Percentiles rank a stretch among this genome's conserved stretches.
phyloP scores from a whole-genome alignment of 768 basidiomycete genomes.

The Serendipita sp. region DNA sequence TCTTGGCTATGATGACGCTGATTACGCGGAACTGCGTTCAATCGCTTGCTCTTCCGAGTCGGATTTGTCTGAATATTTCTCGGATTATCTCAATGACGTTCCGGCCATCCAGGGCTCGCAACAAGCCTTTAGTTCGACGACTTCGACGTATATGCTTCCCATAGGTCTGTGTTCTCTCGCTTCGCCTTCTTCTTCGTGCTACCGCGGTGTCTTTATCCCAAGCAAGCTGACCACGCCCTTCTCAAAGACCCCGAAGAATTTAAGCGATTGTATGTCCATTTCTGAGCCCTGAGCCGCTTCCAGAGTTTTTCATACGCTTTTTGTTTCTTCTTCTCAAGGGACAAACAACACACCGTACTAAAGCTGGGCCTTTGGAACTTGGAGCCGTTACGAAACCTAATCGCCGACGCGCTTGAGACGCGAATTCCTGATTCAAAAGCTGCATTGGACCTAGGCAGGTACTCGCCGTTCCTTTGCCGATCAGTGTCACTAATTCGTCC shows the following conservation, averaged over 20 bases:
- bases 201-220: background rate
- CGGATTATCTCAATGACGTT: background rate
- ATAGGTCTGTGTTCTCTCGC: background rate
- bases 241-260: background rate
- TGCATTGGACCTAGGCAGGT: background rate
- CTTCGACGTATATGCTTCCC: background rate
- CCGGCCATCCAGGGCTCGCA: background rate
- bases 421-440: background rate
- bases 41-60: background rate
- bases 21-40: background rate
- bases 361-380: background rate
- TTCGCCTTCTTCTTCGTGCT: background rate
- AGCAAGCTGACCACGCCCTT: too few relatives aligned
- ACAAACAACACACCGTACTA: background rate
- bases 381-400: background rate
- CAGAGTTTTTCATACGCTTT: background rate
- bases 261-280: background rate
- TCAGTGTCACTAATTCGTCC: background rate
- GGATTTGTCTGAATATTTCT: background rate
- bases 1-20: background rate
- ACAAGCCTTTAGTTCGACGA: background rate
- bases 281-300: background rate
- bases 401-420: background rate
- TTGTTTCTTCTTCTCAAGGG: background rate
- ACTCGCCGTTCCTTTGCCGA: background rate